Base-by-base conservation (phyloP, 306 rosid species). In the Dalbergia cochinchinensis region DNA sequence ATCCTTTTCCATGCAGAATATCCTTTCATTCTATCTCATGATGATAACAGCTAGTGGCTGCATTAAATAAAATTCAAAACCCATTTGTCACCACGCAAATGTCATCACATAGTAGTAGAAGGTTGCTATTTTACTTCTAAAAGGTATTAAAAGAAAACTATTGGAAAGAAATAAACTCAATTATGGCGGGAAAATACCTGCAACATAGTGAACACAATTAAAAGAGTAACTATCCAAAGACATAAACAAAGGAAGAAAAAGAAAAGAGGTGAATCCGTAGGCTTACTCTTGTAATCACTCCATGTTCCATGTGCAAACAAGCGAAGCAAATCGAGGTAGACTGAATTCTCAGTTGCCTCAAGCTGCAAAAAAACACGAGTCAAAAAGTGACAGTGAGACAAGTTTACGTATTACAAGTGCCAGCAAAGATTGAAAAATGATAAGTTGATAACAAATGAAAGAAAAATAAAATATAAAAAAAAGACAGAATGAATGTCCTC, bases 291-390 rank as follows among this genome's bases (percentile, higher is more conserved):
- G 82, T 90, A 95, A 83, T 95, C 99, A 77, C 88, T 92, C 97
- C 97, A 95, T 48, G 92, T 92, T 77, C 98, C 99, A 71, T 93
- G 91, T 11, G 98, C 94, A 88, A 91, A 93, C 86, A 95, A 83
- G 61, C 89, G 91, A 80, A 95, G 94, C 84, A 91, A 22, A 35
- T 95, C 91, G 73, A 92, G 91, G 84, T 93, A 79, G 10, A 74
- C 89, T 60, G 97, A 79, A 72, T 83, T 80, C 50, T 88, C 91
- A 11, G 91, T 86, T 81, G 80, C 97, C 83, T 85, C 92, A 74
- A 95, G 92, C 99, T 95, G 92, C 83, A 74, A 35, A 80, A 64
- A 26, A 60, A 65, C 16, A 62, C 33, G 4, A 41, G 64, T 88
- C 16, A 47, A 77, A 57, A 39, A 22, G 11, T 34, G 57, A 13